These are phyloP conservation scores for Fusarium odoratissimum DNA, from an alignment of 2,329 filamentous ascomycete genomes.

Conservation along the genomic window DNA sequence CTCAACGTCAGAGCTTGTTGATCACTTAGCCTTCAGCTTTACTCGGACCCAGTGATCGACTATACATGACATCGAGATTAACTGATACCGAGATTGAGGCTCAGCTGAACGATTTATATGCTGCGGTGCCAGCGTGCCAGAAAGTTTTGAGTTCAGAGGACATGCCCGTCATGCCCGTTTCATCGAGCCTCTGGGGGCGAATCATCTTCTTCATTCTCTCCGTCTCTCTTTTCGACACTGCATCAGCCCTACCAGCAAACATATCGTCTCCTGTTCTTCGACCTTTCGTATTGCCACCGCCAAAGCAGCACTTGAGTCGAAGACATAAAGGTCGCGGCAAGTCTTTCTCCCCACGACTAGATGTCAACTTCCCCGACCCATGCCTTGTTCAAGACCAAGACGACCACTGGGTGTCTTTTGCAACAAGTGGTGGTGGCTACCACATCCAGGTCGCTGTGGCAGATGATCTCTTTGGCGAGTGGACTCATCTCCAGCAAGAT, in stretches of 20 bases:
- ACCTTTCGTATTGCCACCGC: constrained; percentile 6
- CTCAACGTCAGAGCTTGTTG: constrained; percentile 37
- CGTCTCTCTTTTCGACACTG: constrained; percentile 8
- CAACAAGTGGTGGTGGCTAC: constrained; percentile 61
- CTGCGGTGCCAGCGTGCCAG: not conserved
- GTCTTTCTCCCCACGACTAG: constrained; percentile 28
- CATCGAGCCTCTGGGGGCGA: constrained; percentile 13
- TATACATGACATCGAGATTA: constrained; percentile 36
- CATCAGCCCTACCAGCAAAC: constrained; percentile 12
- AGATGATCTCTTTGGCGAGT: constrained; percentile 59
- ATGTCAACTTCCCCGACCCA: constrained; percentile 65
- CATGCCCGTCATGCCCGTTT: constrained; percentile 21
- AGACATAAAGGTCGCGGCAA: constrained; percentile 19
- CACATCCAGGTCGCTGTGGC: constrained; percentile 67
- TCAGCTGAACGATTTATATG: constrained; percentile 28
- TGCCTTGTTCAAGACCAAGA: constrained; percentile 60
- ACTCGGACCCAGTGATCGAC: constrained; percentile 33
- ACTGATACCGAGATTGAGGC: constrained; percentile 37
- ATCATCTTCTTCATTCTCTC: constrained; percentile 10
- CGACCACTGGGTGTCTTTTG: constrained; percentile 68
- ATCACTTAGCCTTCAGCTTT: constrained; percentile 19
- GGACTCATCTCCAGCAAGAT: constrained; percentile 61
- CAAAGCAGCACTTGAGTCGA: constrained; percentile 17
- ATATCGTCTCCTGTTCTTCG: not conserved
- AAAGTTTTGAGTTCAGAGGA: not conserved